Conservation (phyloP, 371 early-diverging fungal species). For the Mucor sp. region DNA sequence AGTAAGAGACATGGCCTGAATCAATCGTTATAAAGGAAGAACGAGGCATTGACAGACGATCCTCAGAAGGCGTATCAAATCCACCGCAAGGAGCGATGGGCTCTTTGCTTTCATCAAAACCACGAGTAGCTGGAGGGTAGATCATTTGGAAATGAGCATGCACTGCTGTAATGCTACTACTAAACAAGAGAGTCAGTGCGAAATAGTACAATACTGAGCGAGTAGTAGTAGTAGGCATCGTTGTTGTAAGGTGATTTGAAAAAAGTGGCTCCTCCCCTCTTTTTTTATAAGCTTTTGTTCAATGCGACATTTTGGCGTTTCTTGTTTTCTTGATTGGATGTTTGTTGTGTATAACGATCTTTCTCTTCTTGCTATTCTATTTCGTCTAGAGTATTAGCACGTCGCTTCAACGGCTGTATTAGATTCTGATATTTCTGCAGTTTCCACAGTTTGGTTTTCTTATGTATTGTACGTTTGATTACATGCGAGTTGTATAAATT, state of each 20-base stretch:
- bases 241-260: not conserved
- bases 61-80: conserved; percentile 32
- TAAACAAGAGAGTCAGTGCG: not conserved
- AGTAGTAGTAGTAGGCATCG: too few relatives aligned
- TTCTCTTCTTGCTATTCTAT: not conserved
- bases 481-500: too few relatives aligned
- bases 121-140: conserved; percentile 56
- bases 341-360: not conserved
- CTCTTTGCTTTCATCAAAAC: conserved; percentile 52
- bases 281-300: not conserved
- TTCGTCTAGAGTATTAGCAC: not conserved
- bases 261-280: too few relatives aligned
- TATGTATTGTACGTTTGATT: too few relatives aligned
- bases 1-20: conserved; percentile 47
- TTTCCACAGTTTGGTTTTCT: too few relatives aligned
- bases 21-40: conserved; percentile 51
- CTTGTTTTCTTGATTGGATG: not conserved
- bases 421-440: not conserved
- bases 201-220: not conserved
- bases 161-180: not conserved
- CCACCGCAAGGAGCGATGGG: conserved; percentile 56
- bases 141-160: conserved; percentile 50
- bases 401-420: not conserved
- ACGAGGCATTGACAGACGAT: conserved; percentile 44
- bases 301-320: not conserved